phyloP scores from a whole-genome alignment of 208 protist genomes.

The Acanthamoeba divionensis region DNA sequence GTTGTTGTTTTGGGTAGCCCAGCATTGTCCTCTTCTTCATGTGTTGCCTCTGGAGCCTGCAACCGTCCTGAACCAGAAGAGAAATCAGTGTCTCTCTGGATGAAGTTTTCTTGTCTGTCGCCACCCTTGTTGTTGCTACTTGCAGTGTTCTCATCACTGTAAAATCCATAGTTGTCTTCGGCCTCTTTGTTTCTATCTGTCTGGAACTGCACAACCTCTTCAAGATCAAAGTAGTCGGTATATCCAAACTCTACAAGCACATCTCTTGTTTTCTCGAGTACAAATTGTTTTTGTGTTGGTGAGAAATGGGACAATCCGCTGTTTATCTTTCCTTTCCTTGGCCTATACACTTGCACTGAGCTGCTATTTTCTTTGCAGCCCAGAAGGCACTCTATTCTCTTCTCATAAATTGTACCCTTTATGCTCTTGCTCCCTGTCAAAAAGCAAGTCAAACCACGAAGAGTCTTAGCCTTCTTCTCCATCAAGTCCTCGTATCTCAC shows the following conservation, averaged over 20 bases:
- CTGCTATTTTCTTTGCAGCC: background rate
- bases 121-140: background rate
- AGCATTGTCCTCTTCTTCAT: too few relatives aligned
- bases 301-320: background rate
- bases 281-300: background rate
- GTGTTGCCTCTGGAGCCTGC: too few relatives aligned
- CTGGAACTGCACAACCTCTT: background rate
- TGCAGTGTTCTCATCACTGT: background rate
- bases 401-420: background rate
- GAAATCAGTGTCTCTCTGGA: too few relatives aligned
- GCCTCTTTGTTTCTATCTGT: background rate
- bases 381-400: background rate
- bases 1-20: background rate
- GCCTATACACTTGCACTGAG: background rate
- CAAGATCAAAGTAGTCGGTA: background rate
- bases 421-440: background rate
- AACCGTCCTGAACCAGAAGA: too few relatives aligned
- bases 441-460: slow-evolving; percentile 9
- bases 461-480: background rate
- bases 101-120: background rate
- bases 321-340: background rate
- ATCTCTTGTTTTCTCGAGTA: background rate
- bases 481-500: slow-evolving; percentile 48
- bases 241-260: background rate
- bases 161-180: background rate